Percentiles rank a stretch among this genome's conserved stretches.
phyloP scores from a whole-genome alignment of 768 basidiomycete species.

The Russula compacta region DNA sequence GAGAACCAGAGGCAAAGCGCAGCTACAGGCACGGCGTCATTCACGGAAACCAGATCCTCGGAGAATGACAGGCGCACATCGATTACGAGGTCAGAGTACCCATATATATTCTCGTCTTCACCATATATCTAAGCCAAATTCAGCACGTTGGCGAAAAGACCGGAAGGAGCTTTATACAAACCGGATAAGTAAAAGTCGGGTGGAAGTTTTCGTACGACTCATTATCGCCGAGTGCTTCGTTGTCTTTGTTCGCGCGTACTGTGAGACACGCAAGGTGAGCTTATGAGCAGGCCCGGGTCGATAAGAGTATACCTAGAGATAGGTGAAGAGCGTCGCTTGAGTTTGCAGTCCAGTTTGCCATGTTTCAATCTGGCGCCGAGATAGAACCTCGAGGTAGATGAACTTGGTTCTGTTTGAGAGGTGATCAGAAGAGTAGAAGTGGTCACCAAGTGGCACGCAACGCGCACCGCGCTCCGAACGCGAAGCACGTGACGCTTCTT shows the following conservation, averaged over 20 bases:
- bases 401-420: neutral
- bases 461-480: too few species aligned
- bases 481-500: neutral
- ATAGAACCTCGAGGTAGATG: neutral
- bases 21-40: conserved; percentile 39
- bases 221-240: conserved; percentile 42
- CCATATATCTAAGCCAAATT: conserved; percentile 65
- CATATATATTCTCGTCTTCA: conserved; percentile 94
- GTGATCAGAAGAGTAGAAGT: neutral
- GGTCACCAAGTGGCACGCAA: too few species aligned
- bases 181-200: conserved; percentile 91
- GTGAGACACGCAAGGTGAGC: neutral
- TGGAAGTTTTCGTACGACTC: conserved; percentile 64
- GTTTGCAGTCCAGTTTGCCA: conserved; percentile 65
- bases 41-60: neutral
- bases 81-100: conserved; percentile 76
- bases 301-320: conserved; percentile 49
- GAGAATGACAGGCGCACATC: conserved; percentile 45
- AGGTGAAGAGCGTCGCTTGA: conserved; percentile 71
- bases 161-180: conserved; percentile 28
- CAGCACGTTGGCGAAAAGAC: neutral
- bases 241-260: conserved; percentile 70
- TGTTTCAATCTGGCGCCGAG: neutral
- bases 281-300: neutral
- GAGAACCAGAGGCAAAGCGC: conserved; percentile 79